Base-by-base conservation (phyloP, 345 rosid genomes). In the Angophora floribunda region DNA sequence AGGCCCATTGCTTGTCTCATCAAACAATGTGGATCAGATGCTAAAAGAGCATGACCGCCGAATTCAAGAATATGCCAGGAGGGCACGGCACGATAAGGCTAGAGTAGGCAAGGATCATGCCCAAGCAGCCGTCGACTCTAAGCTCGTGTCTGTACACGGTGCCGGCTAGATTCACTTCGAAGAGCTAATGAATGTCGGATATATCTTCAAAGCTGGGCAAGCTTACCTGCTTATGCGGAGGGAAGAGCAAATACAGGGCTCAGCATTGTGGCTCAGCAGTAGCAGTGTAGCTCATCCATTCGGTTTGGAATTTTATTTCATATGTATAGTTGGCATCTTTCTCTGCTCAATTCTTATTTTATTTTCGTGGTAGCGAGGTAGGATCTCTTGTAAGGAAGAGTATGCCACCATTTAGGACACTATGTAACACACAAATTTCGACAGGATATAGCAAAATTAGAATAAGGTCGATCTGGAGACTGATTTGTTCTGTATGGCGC, bases 1-100 rank as follows among this genome's bases (percentile, higher is more conserved):
- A 7, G 99, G 99, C 90, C 98, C 99, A 11, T 91, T 96, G 53
- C 92, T 98, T 36, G 95, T 91, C 87, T 93, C 95, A 53, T 93
- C 99, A 41, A 92, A 94, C 92, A 94, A 98, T 88, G 93, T 95
- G 36, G 99, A 96, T 52, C 97, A 96, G 79, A 94, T 98, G 98
- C 95, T 97, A n/a, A 95, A 93, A 93, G 99, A 98, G 85, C 98
- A 95, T 10, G 98, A 98, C 85, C 89, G 93, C 9, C 93, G 91
- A 91, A 92, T 98, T 61, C 98, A 96, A 89, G 98, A 97, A 88
- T 94, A 89, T 86, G 93, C 95, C 88, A 92, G 98, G 50, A 89
- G 91, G 75, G 89, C 92, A 19, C 91, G 94, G 82, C 90, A 88
- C 7, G 95, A 92, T 88, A 92, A 88, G 92, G 61, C 92, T 11